Evolutionary conservation across 495 filamentous ascomycete species (phyloP), one percentile per base, ranked within the genome.

Genomic region (Terfezia claveryi): DNA sequence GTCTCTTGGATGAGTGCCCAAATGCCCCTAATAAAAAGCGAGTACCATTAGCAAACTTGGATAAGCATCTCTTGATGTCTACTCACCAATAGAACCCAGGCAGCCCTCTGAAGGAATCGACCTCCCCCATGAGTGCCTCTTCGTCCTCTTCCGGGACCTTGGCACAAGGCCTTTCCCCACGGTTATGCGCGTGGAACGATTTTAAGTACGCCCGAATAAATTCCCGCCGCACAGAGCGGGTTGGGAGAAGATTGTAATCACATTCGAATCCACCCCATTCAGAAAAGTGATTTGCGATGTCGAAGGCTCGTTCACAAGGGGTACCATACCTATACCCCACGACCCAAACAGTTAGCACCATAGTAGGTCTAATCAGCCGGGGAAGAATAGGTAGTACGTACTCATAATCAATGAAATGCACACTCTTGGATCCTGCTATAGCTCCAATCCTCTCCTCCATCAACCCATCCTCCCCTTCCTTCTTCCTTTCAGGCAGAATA

Each of bases 201-300:
- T 63, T 66, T 8, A 94, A 73, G 64, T 99, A 99, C 63, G 85
- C 80, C 50, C 74, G 73, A 54, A 96, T 73, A 70, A 96, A 99
- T 56, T 81, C 78, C 41, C 81, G 73, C 23, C 91, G 81, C 59
- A 86, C 78, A 8, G 79, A 71, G 54, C 75, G 75, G 0, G 88
- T 92, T 2, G 91, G 91, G 46, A 95, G 74, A 63, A 81, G 80
- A 58, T 69, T 78, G 68, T 80, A 85, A 66, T 99, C 87, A 74
- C 91, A 99, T 59, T 91, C 85, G 63, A 94, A 93, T 55, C 91
- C 91, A 54, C 81, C 88, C 89, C 91, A 99, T 72, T 99, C 91
- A 46, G 92, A 86, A 65, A 99, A 89, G 73, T 99, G 91, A 73
- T 99, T 99, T n/a, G 91, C 81, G 55, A 99, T 78, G 66, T 99